Evolutionary conservation across 306 rosid species (phyloP).

Genomic region (Rosa rugosa): DNA sequence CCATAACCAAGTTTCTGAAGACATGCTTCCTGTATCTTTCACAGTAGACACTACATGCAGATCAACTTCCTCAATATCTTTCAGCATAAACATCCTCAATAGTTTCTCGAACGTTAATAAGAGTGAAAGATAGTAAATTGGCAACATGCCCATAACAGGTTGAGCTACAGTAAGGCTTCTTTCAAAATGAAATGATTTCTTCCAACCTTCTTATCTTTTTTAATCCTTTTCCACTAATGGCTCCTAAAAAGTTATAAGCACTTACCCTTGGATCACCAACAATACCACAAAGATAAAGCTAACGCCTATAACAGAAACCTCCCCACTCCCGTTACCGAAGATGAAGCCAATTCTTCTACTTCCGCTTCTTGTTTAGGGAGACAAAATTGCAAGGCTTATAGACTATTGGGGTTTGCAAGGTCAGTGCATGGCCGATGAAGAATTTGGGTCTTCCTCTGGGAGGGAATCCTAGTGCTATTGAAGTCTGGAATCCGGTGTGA

Average conservation of each 20-base stretch:
- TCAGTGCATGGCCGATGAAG: not conserved
- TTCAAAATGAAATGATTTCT: no score
- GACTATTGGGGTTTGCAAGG: not conserved
- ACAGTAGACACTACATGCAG: not conserved
- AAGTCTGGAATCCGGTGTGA: no score
- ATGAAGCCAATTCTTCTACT: not conserved
- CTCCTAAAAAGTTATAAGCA: not conserved
- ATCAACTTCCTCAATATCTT: no score
- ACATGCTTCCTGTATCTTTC: not conserved
- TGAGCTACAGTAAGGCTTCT: not conserved
- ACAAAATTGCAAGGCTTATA: not conserved
- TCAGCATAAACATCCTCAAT: not conserved
- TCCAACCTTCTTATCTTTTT: not conserved
- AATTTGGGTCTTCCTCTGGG: not conserved
- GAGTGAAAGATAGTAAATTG: not conserved
- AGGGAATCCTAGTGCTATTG: no score
- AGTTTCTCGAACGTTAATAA: no score
- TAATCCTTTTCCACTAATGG: not conserved
- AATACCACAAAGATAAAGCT: not conserved
- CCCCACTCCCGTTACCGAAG: not conserved
- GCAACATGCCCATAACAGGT: not conserved
- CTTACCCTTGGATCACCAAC: not conserved
- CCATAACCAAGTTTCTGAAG: not conserved
- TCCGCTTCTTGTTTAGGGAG: not conserved
- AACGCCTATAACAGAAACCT: not conserved